Evolutionary conservation across 2,329 filamentous ascomycete species (phyloP).

Genomic region (Talaromyces sp.): DNA sequence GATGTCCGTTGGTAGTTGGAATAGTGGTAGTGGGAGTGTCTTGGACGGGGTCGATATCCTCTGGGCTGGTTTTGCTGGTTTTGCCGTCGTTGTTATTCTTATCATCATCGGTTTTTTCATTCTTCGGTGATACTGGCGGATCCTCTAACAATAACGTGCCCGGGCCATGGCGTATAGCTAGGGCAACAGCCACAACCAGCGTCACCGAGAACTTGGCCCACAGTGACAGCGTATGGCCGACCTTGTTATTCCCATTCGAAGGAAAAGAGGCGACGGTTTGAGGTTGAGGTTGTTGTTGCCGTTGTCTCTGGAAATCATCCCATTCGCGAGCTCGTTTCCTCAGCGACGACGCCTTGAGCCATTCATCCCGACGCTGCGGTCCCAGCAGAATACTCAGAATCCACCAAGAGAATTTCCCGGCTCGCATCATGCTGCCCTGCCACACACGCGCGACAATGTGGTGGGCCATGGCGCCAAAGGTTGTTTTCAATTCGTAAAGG

Average conservation of each 20-base stretch:
- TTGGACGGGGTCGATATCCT: background rate
- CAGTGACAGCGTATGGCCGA: conserved; percentile 28
- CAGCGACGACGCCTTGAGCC: conserved; percentile 8
- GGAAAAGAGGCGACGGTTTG: background rate
- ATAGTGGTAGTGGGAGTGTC: background rate
- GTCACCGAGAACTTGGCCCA: conserved; percentile 48
- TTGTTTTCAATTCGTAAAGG: conserved; percentile 15
- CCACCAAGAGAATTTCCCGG: conserved; percentile 33
- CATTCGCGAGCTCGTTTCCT: background rate
- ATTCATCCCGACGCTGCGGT: conserved; percentile 9
- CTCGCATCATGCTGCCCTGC: conserved; percentile 25
- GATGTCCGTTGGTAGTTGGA: background rate
- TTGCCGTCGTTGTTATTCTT: background rate
- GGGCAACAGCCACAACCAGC: conserved; percentile 45
- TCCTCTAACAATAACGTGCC: conserved; percentile 29
- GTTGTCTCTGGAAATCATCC: background rate
- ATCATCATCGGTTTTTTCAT: background rate
- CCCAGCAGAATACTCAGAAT: conserved; percentile 30
- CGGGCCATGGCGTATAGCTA: conserved; percentile 45
- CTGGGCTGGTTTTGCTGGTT: background rate
- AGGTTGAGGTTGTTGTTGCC: background rate
- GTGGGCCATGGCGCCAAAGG: conserved; percentile 22
- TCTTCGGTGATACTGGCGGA: background rate
- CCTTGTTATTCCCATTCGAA: background rate
- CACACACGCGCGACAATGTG: conserved; percentile 31